Conservation (phyloP, 331 rosid species). For the Arachis monticola region DNA sequence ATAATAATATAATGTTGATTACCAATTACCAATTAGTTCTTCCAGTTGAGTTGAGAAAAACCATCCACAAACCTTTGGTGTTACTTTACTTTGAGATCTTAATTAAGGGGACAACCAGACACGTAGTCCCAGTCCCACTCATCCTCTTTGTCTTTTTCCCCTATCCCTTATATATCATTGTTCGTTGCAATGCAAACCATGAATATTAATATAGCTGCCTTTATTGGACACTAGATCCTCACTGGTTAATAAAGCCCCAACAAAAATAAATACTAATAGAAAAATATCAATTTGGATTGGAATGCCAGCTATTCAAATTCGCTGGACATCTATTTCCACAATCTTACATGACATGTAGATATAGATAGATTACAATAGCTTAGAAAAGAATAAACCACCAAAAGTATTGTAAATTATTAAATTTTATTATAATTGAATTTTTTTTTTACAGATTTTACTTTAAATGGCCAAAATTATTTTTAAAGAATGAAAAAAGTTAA, state of each 20-base stretch:
- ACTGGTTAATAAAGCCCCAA: conserved; percentile 14
- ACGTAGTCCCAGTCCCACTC: conserved; percentile 45
- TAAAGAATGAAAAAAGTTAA: no score
- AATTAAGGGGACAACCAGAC: conserved; percentile 46
- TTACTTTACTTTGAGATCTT: conserved; percentile 47
- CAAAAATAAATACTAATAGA: conserved; percentile 23
- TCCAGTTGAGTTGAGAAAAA: conserved; percentile 28
- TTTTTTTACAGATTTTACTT: no score
- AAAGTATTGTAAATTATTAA: no score
- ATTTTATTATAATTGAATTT: no score
- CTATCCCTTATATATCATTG: conserved; percentile 39
- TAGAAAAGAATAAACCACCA: no score
- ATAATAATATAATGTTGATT: background rate
- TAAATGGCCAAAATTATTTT: no score
- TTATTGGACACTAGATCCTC: conserved; percentile 17
- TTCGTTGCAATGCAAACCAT: conserved; percentile 58
- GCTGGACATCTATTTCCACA: conserved; percentile 9
- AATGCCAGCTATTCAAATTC: conserved; percentile 41
- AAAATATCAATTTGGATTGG: conserved; percentile 39
- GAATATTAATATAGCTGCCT: background rate
- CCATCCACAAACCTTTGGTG: background rate
- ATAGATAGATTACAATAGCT: background rate
- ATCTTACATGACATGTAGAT: background rate
- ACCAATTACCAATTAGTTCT: background rate
- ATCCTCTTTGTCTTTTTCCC: conserved; percentile 35